Conservation (phyloP, 2,329 filamentous ascomycete species). For the Colletotrichum cuscutae region DNA sequence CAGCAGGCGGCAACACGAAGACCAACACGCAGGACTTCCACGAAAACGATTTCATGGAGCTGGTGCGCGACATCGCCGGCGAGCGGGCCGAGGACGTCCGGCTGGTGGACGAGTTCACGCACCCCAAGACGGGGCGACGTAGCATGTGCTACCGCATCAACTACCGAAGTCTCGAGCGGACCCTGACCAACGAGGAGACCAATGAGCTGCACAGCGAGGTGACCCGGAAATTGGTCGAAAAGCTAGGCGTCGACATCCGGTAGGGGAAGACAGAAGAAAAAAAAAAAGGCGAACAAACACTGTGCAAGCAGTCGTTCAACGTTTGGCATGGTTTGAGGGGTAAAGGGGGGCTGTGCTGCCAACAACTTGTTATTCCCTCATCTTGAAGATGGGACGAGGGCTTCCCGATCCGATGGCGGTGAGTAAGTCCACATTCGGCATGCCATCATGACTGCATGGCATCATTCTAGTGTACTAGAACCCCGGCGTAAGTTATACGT, state of each 20-base stretch:
- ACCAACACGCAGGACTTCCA: conserved; percentile 71
- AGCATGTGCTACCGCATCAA: conserved; percentile 94
- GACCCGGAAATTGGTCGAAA: conserved; percentile 69
- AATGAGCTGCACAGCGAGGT: conserved; percentile 81
- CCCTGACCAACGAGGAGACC: conserved; percentile 84
- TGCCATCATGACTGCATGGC: not conserved
- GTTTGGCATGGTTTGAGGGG: conserved; percentile 21
- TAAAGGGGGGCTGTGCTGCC: conserved; percentile 33
- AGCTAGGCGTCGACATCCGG: conserved; percentile 83
- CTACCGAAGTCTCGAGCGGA: conserved; percentile 92
- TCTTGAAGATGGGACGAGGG: conserved; percentile 23
- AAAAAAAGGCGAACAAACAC: too few species aligned
- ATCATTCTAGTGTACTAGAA: not conserved
- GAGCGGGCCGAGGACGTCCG: conserved; percentile 89
- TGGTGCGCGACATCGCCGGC: conserved; percentile 84
- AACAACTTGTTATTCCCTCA: not conserved
- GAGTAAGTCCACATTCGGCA: not conserved
- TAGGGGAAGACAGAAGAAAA: conserved; percentile 37
- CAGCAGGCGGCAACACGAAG: conserved; percentile 56
- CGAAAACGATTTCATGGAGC: conserved; percentile 97
- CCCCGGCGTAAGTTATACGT: not conserved
- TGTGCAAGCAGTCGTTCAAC: not conserved
- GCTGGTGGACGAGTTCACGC: conserved; percentile 86
- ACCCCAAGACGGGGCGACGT: conserved; percentile 84
- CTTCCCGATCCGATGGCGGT: conserved; percentile 5